phyloP scores from a whole-genome alignment of 192 early-diverging fungal species.

The Endogone sp. region DNA sequence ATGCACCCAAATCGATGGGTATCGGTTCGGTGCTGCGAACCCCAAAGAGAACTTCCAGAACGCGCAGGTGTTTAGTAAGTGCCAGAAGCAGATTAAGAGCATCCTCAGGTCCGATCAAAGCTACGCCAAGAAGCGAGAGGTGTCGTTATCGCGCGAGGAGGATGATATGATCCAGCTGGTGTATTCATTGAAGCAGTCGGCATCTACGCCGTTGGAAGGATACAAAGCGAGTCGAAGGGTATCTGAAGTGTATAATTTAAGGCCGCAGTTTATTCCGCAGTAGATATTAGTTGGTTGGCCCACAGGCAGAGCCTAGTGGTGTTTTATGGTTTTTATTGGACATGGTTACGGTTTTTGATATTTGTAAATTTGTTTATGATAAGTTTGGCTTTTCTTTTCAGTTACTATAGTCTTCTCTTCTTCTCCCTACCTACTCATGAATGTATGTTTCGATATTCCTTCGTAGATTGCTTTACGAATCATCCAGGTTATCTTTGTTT shows the following conservation, averaged over 20 bases:
- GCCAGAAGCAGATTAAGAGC: constrained; percentile 36
- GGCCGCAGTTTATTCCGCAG: no score
- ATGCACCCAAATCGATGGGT: constrained; percentile 33
- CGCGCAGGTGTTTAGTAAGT: constrained; percentile 32
- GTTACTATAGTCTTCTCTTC: no score
- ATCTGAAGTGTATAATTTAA: constrained; percentile 33
- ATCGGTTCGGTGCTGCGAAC: constrained; percentile 21
- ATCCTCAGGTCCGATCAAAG: constrained; percentile 23
- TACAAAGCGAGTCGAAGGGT: constrained; percentile 22
- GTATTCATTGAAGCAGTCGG: constrained; percentile 15
- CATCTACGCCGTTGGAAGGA: not conserved
- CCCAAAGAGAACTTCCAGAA: constrained; percentile 31
- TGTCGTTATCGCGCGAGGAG: constrained; percentile 15
- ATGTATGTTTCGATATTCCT: no score
- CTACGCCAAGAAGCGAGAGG: constrained; percentile 19
- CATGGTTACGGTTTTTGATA: no score
- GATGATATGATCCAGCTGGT: constrained; percentile 28
- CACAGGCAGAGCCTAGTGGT: no score
- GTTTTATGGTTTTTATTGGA: no score
- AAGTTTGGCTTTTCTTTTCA: no score
- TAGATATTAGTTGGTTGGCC: no score
- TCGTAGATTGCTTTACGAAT: no score
- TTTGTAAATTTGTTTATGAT: no score
- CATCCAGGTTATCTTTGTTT: no score
- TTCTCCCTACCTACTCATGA: no score